A percentile compares a stretch with the other conserved stretches of the same genome.
Evolutionary conservation across 1,139 yeast genomes (phyloP).

Genomic region (Wickerhamomyces sp.): DNA sequence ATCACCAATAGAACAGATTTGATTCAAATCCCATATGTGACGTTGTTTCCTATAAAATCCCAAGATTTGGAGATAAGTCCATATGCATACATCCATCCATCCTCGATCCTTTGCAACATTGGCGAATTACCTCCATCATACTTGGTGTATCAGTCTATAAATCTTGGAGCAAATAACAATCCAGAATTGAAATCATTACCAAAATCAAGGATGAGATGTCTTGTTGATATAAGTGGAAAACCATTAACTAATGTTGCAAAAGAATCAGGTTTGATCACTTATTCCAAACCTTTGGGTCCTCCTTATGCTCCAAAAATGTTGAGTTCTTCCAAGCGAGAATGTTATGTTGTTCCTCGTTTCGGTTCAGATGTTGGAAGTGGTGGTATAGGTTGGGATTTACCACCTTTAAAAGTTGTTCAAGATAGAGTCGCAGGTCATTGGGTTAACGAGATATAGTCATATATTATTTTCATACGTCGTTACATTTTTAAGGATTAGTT

Average conservation of each 20-base stretch:
- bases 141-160: constrained; percentile 64
- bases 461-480: too few species aligned
- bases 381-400: constrained; percentile 89
- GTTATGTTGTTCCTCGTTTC: constrained; percentile 86
- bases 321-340: constrained; percentile 63
- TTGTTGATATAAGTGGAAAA: constrained; percentile 70
- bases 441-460: too few species aligned
- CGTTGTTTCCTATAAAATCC: constrained; percentile 53
- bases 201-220: constrained; percentile 65
- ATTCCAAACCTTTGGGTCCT: constrained; percentile 87
- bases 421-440: constrained; percentile 55
- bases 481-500: too few species aligned
- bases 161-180: constrained; percentile 37
- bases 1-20: constrained; percentile 56
- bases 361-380: constrained; percentile 85
- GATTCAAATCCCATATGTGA: constrained; percentile 65
- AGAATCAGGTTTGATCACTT: constrained; percentile 65
- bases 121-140: constrained; percentile 74
- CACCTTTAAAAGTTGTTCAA: constrained; percentile 76
- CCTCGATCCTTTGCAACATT: constrained; percentile 50
- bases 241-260: constrained; percentile 78
- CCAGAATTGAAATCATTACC: constrained; percentile 29
- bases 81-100: constrained; percentile 71
- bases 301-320: constrained; percentile 79
- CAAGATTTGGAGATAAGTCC: constrained; percentile 40